Evolutionary conservation across 768 basidiomycete genomes (phyloP), one percentile per base, ranked within the genome.

Genomic region (Auricularia sp.): DNA sequence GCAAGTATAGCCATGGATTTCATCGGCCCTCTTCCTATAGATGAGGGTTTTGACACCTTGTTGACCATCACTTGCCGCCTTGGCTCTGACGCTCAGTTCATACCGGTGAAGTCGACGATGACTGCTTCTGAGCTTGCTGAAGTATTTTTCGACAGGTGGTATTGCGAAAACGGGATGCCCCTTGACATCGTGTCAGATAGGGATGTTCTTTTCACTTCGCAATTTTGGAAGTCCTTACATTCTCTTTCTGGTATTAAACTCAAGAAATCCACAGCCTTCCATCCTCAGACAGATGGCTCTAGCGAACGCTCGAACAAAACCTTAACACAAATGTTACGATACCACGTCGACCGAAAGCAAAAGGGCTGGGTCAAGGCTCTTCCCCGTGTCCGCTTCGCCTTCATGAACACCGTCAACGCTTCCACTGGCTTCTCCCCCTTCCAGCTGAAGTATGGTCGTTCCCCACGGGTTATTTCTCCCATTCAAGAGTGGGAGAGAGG

Each of bases 341-440:
- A 67, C 58, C 67, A 69, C 67, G 70, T 73, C 18, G 66, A 71
- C 7, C 23, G 64, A 1, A 69, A 70, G 21, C 71, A 76, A 35
- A 67, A 64, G 3, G 74, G 72, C 0, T 80, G 77, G 78, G 66
- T 69, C 0, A 18, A 33, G 0, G 67, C 70, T 0, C 66, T 79
- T 0, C 77, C 75, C 3, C 59, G 56, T 0, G 64, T 78, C 0
- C 64, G 73, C 2, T 79, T 78, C 63, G 65, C 69, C 4, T 64
- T 77, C 8, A 79, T 79, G 70, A 76, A 74, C 54, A 70, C 72
- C 0, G 66, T 74, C 0, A 74, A 71, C 42, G 63, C 70, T 1
- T 72, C 75, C 0, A 80, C 78, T 0, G 12, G 70, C 68, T 77
- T 72, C 61, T 72, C 71, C 21, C 77, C 76, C 2, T 79, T 79